Evolutionary conservation across 108 stramenopile species (phyloP), one percentile per base, ranked within the genome.

Genomic region (Conticribra weissflogii): DNA sequence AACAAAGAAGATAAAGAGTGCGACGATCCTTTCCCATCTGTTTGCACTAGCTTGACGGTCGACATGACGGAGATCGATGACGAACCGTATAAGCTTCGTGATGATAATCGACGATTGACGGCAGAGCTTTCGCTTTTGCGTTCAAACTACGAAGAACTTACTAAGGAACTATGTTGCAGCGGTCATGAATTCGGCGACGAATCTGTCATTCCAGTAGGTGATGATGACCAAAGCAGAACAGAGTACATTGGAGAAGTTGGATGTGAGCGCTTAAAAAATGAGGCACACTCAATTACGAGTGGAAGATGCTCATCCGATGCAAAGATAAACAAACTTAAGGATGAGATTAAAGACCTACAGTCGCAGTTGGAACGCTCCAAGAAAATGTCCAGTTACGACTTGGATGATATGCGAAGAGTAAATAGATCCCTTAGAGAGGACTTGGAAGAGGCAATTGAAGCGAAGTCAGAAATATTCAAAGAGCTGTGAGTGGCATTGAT

Each of bases 181-280:
- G 62, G 36, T 53, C 63, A 72, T 16, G 58, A 75, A 34, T 75
- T 60, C 52, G 74, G 66, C 17, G 65, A 75, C 17, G 74, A 75
- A 17, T 77, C 72, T 46, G 72, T 67, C 0, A 53, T 45, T 48
- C 72, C 72, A 29, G 65, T 18, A 59, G 76, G 70, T 21, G 63
- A 71, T 2, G 60, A 25, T 8, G 24, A 14, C 16, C 24, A 33
- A 22, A 54, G 36, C 41, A 56, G 18, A 48, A 51, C 23, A 36
- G 70, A 44, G 16, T 64, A 58, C 15, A 55, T 57, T 15, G 65
- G 59, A 1, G 52, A 54, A 41, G 33, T 21, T 29, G 15, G 47
- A 12, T 34, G 46, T 36, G 54, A 49, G n/a, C 22, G 53, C 29
- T 23, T 66, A 16, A n/a, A n/a, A n/a, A n/a, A 74, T 60, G 74